These are phyloP conservation scores for Paulownia fortunei DNA, from an alignment of 257 asterid genomes.

Conservation along the genomic window DNA sequence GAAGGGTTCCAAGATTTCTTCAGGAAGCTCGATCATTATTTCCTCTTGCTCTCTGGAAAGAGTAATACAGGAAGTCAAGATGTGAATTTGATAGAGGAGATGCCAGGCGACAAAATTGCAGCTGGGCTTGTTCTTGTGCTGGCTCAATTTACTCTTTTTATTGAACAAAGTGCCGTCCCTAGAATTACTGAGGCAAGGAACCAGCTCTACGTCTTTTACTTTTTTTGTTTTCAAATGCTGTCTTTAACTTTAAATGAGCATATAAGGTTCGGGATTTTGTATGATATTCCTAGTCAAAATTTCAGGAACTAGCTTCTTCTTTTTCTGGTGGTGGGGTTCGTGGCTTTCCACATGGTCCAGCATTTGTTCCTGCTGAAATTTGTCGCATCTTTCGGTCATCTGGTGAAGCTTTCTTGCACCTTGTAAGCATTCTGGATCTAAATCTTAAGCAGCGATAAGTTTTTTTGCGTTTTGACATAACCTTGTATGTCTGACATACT, in stretches of 20 bases:
- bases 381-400: constrained; percentile 82
- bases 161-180: constrained; percentile 84
- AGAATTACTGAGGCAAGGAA: constrained; percentile 80
- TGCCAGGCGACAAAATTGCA: constrained; percentile 64
- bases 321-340: constrained; percentile 78
- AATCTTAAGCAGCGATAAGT: constrained; percentile 11
- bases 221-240: not conserved
- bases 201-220: constrained; percentile 1
- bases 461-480: not conserved
- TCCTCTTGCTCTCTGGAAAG: constrained; percentile 80
- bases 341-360: constrained; percentile 64
- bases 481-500: not conserved
- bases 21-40: constrained; percentile 66
- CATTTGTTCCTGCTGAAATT: constrained; percentile 82
- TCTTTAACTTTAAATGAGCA: constrained; percentile 1
- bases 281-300: constrained; percentile 32
- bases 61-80: constrained; percentile 54
- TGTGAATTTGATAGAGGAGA: constrained; percentile 54
- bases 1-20: constrained; percentile 97
- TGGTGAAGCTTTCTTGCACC: constrained; percentile 81
- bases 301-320: constrained; percentile 86
- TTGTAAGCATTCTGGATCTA: constrained; percentile 59
- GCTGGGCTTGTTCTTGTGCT: constrained; percentile 94
- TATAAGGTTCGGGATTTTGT: not conserved
- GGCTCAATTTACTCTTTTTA: constrained; percentile 67